Percentiles rank a stretch among this genome's conserved stretches.
phyloP scores from a whole-genome alignment of 176 grass and related monocot species.

The Phyllostachys edulis region DNA sequence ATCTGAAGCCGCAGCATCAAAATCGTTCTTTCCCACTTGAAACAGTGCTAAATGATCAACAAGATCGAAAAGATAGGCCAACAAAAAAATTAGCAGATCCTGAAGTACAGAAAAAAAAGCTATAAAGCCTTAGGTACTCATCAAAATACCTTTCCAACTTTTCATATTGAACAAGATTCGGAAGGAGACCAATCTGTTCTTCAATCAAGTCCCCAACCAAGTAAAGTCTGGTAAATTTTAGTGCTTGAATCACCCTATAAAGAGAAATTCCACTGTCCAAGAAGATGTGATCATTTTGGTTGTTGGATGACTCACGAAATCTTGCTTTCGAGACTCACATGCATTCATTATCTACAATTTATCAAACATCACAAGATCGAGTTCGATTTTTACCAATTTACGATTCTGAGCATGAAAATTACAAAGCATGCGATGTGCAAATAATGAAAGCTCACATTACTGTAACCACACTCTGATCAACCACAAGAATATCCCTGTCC shows the following conservation, averaged over 20 bases:
- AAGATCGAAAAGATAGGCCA: slow-evolving; percentile 10
- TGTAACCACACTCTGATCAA: slow-evolving; percentile 49
- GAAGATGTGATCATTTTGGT: slow-evolving; percentile 64
- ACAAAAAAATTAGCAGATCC: slow-evolving; percentile 17
- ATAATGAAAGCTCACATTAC: slow-evolving; percentile 48
- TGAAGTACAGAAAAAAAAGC: slow-evolving; percentile 18
- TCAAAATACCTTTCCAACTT: slow-evolving; percentile 62
- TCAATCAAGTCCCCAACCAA: slow-evolving; percentile 47
- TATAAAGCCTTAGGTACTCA: not conserved
- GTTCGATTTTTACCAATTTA: not conserved
- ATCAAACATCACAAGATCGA: slow-evolving; percentile 11
- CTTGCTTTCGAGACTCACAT: slow-evolving; percentile 58
- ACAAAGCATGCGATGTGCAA: not conserved
- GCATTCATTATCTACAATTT: slow-evolving; percentile 29
- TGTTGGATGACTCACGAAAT: slow-evolving; percentile 47
- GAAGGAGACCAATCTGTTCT: no score
- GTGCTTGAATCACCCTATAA: no score
- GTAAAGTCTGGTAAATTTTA: slow-evolving; percentile 19
- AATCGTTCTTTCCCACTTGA: slow-evolving; percentile 31
- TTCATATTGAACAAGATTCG: no score
- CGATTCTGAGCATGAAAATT: not conserved
- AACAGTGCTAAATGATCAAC: slow-evolving; percentile 42
- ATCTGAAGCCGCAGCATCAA: not conserved
- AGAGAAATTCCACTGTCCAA: slow-evolving; percentile 49
- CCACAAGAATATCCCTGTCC: slow-evolving; percentile 60